A percentile compares a stretch with the other conserved stretches of the same genome.
Conservation (phyloP, 805 yeast genomes). For the Candida dajiaensis region DNA sequence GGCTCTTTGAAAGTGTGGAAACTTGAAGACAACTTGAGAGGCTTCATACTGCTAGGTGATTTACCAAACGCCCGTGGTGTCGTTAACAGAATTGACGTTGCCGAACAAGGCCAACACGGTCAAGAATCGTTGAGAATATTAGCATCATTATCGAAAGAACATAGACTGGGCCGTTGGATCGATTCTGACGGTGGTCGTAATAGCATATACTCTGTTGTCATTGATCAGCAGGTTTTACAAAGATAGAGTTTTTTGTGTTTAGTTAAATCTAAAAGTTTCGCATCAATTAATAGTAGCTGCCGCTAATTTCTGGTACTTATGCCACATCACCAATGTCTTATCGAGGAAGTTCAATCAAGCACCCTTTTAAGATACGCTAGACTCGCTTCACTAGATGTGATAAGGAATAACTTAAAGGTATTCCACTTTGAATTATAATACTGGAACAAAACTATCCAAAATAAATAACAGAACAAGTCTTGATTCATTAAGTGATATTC, state of each 20-base stretch:
- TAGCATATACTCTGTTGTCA: slow-evolving; percentile 54
- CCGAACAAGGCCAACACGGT: slow-evolving; percentile 47
- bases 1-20: slow-evolving; percentile 80
- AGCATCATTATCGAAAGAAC: slow-evolving; percentile 78
- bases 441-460: too few relatives aligned
- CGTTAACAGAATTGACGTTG: slow-evolving; percentile 55
- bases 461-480: too few relatives aligned
- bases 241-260: slow-evolving; percentile 1
- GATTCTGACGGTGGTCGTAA: slow-evolving; percentile 64
- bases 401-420: too few relatives aligned
- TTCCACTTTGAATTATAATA: too few relatives aligned
- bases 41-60: slow-evolving; percentile 51
- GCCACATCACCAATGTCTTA: too few relatives aligned
- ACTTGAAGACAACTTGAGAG: slow-evolving; percentile 56
- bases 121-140: slow-evolving; percentile 48
- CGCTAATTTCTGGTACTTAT: too few relatives aligned
- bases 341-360: too few relatives aligned
- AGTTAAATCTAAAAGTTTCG: background rate
- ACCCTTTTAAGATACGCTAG: too few relatives aligned
- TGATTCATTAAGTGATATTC: too few relatives aligned
- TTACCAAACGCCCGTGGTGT: slow-evolving; percentile 62
- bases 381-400: too few relatives aligned
- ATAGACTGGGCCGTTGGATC: slow-evolving; percentile 84
- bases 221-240: slow-evolving; percentile 32
- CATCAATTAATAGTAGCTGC: background rate